Conservation (phyloP, 352 stramenopile species). For the Detonula confervacea region DNA sequence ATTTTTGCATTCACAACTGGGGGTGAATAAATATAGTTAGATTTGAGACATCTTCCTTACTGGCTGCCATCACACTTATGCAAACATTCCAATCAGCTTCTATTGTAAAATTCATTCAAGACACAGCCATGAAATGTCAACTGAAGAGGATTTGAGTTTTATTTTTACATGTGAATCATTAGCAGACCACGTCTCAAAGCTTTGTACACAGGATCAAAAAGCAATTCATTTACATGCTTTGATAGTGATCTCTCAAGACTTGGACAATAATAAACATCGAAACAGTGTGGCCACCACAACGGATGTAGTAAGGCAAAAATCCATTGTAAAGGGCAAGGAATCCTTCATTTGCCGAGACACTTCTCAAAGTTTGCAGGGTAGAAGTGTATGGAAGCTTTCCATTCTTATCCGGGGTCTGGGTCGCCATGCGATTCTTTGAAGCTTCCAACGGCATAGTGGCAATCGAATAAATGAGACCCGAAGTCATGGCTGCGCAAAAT, state of each 20-base stretch:
- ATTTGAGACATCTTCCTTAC: too few species aligned
- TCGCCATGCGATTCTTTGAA: conserved; percentile 87
- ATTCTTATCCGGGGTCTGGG: conserved; percentile 75
- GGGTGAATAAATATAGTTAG: too few species aligned
- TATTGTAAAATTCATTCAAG: too few species aligned
- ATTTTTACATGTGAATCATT: too few species aligned
- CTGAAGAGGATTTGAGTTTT: too few species aligned
- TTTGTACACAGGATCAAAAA: too few species aligned
- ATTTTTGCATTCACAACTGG: too few species aligned
- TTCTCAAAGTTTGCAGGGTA: conserved; percentile 81
- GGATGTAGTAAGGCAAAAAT: conserved; percentile 85
- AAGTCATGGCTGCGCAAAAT: conserved; percentile 75
- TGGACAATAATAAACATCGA: conserved; percentile 86
- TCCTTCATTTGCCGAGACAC: conserved; percentile 73
- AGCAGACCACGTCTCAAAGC: too few species aligned
- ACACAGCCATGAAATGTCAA: too few species aligned
- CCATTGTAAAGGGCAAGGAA: conserved; percentile 83
- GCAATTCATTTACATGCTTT: conserved; percentile 7
- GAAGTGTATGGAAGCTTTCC: conserved; percentile 80
- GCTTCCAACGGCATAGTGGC: conserved; percentile 87
- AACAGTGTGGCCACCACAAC: conserved; percentile 86
- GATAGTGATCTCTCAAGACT: conserved; percentile 77
- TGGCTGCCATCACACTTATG: too few species aligned
- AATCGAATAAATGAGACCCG: conserved; percentile 86
- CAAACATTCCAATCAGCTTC: too few species aligned